phyloP scores from a whole-genome alignment of 2,329 filamentous ascomycete genomes.

The Didymella sp. region DNA sequence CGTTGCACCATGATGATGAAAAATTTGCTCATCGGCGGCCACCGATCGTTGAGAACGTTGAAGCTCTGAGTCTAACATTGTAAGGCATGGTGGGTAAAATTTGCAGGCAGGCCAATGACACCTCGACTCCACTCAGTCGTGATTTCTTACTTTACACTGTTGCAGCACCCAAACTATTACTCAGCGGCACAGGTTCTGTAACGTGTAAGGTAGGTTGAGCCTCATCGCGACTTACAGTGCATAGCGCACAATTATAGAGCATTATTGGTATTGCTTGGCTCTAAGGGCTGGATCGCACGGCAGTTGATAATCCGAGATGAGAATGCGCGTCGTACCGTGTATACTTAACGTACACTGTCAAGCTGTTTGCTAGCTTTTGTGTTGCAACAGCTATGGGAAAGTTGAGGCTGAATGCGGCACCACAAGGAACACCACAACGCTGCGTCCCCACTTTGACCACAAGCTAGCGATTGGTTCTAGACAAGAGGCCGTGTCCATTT shows the following conservation, averaged over 20 bases:
- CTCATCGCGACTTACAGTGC: constrained; percentile 7
- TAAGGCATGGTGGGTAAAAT: constrained; percentile 34
- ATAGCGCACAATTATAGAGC: not conserved
- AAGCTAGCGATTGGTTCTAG: constrained; percentile 16
- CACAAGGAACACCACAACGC: constrained; percentile 3
- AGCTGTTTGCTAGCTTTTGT: constrained; percentile 3
- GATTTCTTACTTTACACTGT: not conserved
- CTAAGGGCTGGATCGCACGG: constrained; percentile 4
- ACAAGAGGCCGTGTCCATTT: constrained; percentile 11
- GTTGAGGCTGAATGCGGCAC: constrained; percentile 20
- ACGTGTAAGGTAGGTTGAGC: constrained; percentile 11
- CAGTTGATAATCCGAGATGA: constrained; percentile 5
- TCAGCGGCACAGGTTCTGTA: not conserved
- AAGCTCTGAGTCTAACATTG: constrained; percentile 31
- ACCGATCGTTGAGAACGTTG: constrained; percentile 22
- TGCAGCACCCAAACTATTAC: not conserved
- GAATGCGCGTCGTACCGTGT: not conserved
- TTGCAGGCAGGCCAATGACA: constrained; percentile 30
- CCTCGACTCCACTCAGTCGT: constrained; percentile 29
- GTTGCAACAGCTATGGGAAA: constrained; percentile 13
- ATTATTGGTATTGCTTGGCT: constrained; percentile 11
- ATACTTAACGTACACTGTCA: constrained; percentile 16
- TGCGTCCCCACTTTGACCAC: constrained; percentile 4
- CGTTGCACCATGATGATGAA: constrained; percentile 18
- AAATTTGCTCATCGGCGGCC: constrained; percentile 23